Base-by-base conservation (phyloP, 2,329 filamentous ascomycete species). In the Metarhizium guizhouense region DNA sequence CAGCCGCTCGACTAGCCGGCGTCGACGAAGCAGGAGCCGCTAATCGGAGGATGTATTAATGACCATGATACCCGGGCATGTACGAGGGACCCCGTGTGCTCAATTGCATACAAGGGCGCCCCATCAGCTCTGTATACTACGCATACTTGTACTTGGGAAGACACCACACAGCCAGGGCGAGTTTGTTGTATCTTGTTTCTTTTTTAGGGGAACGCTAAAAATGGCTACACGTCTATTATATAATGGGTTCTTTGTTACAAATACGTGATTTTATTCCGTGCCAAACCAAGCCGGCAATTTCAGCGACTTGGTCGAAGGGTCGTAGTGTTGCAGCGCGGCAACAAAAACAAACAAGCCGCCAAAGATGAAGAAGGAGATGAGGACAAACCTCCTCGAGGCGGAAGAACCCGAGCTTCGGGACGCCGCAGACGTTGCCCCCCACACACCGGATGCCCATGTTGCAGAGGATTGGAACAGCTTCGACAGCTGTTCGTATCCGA, bases 1-100 rank as follows among this genome's bases (percentile, higher is more conserved):
- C 67, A 78, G 57, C 66, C 67, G 62, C 64, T 71, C 67, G 34
- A 67, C 63, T 68, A 78, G 58, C 68, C 67, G 62, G 63, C 74
- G 66, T 69, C 71, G 61, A 65, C 74, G 67, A 72, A 77, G 56
- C 65, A 57, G 64, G 52, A 65, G 63, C 53, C 61, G 57, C 3
- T 57, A 40, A 14, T 40, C 2, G 32, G 10, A 20, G 45, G 45
- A 30, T 48, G 4, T 20, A 30, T 4, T n/a, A 30, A 30, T 30
- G 11, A n/a, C 25, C 11, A 48, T 29, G 45, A 48, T 48, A 48
- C 45, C 45, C 45, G 18, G 32, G 14, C 2, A 40, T 16, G 38
- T 40, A 40, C 38, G 13, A 40, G 14, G 14, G 5, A 11, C 32
- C 6, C 6, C 32, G 32, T 34, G 10, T 34, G 32, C 32, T 34